These are phyloP conservation scores for Blastobotrys serpentis DNA, from an alignment of 1,139 yeast genomes.

Conservation along the genomic window DNA sequence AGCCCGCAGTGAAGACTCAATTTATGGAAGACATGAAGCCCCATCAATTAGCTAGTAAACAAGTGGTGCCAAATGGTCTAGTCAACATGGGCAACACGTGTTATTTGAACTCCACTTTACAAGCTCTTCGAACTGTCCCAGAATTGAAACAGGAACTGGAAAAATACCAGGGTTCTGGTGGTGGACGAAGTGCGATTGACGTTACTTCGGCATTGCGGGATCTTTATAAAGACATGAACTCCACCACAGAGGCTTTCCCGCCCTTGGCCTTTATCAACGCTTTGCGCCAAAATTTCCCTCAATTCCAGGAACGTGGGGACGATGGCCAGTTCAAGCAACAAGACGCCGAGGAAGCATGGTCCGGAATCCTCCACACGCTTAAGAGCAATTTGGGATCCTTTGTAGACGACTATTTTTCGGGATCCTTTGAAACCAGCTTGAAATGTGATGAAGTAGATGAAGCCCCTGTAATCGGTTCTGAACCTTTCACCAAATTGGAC, in stretches of 20 bases:
- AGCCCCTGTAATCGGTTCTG: constrained; percentile 48
- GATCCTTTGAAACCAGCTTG: constrained; percentile 61
- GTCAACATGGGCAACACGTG: constrained; percentile 92
- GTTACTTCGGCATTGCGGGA: constrained; percentile 36
- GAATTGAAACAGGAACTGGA: constrained; percentile 47
- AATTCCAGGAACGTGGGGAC: constrained; percentile 72
- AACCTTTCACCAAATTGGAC: constrained; percentile 66
- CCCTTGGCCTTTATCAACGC: constrained; percentile 63
- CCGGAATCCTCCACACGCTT: constrained; percentile 65
- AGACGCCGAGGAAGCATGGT: constrained; percentile 96
- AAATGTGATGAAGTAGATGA: constrained; percentile 63
- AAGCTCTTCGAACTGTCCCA: constrained; percentile 67
- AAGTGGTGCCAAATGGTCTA: constrained; percentile 67
- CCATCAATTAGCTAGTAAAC: constrained; percentile 42
- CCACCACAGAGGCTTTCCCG: constrained; percentile 33
- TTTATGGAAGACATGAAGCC: constrained; percentile 70
- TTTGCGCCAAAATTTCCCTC: constrained; percentile 59
- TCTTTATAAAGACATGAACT: constrained; percentile 35
- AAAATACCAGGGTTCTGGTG: constrained; percentile 25
- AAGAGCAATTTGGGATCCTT: constrained; percentile 35
- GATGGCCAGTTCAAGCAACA: constrained; percentile 85
- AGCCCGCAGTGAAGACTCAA: constrained; percentile 51
- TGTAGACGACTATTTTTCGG: constrained; percentile 58
- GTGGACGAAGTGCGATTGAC: constrained; percentile 21
- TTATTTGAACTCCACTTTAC: constrained; percentile 86